These are phyloP conservation scores for Polygonum aviculare DNA, from an alignment of 148 eudicot genomes.

Conservation along the genomic window DNA sequence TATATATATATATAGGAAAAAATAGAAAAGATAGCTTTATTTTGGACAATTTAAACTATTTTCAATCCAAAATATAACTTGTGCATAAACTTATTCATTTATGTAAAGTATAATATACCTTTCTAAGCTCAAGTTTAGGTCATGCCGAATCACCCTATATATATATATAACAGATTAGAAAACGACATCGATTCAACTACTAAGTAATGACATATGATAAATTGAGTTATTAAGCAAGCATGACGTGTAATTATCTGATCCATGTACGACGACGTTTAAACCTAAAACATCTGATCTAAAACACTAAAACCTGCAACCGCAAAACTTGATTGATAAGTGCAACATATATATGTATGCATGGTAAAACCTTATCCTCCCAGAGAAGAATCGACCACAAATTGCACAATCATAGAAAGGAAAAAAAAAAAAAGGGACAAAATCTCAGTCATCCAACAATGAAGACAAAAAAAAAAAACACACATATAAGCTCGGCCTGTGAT, in stretches of 20 bases:
- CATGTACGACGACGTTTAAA: neutral
- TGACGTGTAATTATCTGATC: neutral
- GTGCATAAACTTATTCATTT: too few relatives aligned
- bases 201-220: too few relatives aligned
- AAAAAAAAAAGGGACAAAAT: neutral
- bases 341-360: neutral
- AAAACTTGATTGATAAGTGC: neutral
- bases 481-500: neutral
- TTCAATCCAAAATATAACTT: too few relatives aligned
- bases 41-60: too few relatives aligned
- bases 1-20: too few relatives aligned
- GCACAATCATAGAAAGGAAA: neutral
- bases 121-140: too few relatives aligned
- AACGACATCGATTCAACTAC: too few relatives aligned
- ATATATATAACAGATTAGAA: too few relatives aligned
- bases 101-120: too few relatives aligned
- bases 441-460: conserved; percentile 1
- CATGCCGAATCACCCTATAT: too few relatives aligned
- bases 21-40: too few relatives aligned
- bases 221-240: too few relatives aligned
- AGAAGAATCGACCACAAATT: conserved; percentile 2
- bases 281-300: neutral
- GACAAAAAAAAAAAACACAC: neutral
- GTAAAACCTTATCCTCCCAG: conserved; percentile 5
- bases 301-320: neutral